Evolutionary conservation across 2,329 filamentous ascomycete species (phyloP), one percentile per base, ranked within the genome.

Genomic region (Venturia pyrina): DNA sequence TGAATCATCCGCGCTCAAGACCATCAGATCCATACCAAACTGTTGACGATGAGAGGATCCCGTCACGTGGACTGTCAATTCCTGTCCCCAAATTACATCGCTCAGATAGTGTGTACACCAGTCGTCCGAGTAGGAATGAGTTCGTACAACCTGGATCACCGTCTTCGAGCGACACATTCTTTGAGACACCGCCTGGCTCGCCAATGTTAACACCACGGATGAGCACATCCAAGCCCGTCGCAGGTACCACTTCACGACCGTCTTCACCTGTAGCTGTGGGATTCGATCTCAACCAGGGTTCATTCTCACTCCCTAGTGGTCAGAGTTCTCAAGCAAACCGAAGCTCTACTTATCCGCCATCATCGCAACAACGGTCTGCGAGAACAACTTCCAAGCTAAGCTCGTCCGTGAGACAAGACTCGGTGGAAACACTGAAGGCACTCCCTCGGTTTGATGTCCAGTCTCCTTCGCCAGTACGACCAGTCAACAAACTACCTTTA

Each of bases 381-480:
- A 76, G 5, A 73, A 70, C 8, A 70, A 74, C 32, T 10, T 57
- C 63, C 1, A 57, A 53, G 56, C 63, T 53, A 40, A 57, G 44
- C 19, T 59, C 63, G 17, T 43, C 56, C 28, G 21, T 65, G 40
- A 28, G 32, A 65, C 48, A 40, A 21, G 63, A 57, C 64, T 73
- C 71, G 19, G 68, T 71, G 21, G 62, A 64, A n/a, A 41, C 43
- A 17, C 8, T 71, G 71, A 6, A 70, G 62, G 40, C 73, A 34
- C 28, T 19, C 40, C 62, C 75, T 32, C 69, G 74, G 4, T 73
- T 76, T 21, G 73, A 75, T 64, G 69, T 73, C 19, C 72, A 73
- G 64, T 75, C 72, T 43, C 71, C 73, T 8, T 75, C 71, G 24
- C 73, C 72, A 62, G 71, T 72, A 53, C 72, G 74, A 67, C 70